A percentile compares a stretch with the other conserved stretches of the same genome.
Conservation (phyloP, 495 filamentous ascomycete species). For the Penicillium soppii region DNA sequence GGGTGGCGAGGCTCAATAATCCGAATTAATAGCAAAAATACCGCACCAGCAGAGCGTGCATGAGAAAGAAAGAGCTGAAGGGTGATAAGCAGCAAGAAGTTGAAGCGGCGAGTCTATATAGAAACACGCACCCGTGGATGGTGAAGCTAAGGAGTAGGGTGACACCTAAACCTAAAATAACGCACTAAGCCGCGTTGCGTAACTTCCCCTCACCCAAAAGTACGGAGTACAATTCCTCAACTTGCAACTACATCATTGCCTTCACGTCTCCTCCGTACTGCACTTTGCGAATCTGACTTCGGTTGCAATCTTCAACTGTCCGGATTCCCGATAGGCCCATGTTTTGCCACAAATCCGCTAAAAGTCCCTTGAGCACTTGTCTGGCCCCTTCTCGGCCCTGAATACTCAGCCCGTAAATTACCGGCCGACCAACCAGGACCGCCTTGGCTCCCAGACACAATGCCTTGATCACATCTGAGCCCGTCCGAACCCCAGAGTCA, state of each 20-base stretch:
- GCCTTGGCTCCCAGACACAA: conserved; percentile 83
- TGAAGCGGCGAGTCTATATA: too few species aligned
- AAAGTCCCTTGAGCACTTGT: conserved; percentile 53
- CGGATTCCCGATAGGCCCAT: conserved; percentile 58
- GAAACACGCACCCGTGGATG: too few species aligned
- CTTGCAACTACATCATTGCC: conserved; percentile 42
- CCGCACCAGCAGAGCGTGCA: too few species aligned
- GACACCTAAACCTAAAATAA: too few species aligned
- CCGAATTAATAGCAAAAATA: too few species aligned
- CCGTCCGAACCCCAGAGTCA: conserved; percentile 63
- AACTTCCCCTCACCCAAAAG: too few species aligned
- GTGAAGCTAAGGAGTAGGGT: too few species aligned
- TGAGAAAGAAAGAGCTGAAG: too few species aligned
- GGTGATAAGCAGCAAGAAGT: too few species aligned
- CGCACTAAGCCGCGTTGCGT: too few species aligned
- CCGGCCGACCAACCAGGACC: conserved; percentile 84
- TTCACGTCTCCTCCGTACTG: conserved; percentile 54
- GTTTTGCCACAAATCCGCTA: conserved; percentile 61
- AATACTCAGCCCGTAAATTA: conserved; percentile 76
- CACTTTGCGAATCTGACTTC: conserved; percentile 49
- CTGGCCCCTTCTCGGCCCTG: conserved; percentile 58
- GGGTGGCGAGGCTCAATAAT: too few species aligned
- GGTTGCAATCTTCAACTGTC: conserved; percentile 52
- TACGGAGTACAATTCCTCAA: too few species aligned
- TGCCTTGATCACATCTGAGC: conserved; percentile 74